phyloP scores from a whole-genome alignment of 139 green algal species.

The Astrephomene gubernaculifera region DNA sequence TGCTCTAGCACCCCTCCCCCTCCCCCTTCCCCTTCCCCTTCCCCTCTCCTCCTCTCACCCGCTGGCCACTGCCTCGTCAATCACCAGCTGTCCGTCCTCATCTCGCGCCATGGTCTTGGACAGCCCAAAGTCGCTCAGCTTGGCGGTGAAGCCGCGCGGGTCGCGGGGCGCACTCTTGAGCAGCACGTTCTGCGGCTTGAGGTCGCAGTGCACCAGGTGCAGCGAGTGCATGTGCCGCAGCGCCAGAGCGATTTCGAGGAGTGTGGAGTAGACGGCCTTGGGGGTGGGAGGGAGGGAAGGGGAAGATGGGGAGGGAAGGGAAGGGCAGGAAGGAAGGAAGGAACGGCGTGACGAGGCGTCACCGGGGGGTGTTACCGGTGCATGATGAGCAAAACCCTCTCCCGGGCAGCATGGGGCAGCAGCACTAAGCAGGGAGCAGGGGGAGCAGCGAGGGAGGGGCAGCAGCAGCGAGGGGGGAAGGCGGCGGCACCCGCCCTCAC shows the following conservation, averaged over 20 bases:
- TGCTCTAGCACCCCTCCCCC: not conserved
- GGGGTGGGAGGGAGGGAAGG: not conserved
- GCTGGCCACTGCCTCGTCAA: slow-evolving; percentile 32
- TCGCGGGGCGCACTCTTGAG: slow-evolving; percentile 19
- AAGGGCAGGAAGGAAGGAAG: not conserved
- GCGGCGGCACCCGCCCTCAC: not conserved
- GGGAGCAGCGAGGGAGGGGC: no score
- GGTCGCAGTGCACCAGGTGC: slow-evolving; percentile 25
- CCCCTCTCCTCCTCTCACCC: not conserved
- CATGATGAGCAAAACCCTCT: no score
- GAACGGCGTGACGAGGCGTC: no score
- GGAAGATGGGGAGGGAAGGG: not conserved
- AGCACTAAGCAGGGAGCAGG: no score
- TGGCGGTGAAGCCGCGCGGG: slow-evolving; percentile 31
- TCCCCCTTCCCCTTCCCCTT: not conserved
- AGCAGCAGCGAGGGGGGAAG: not conserved
- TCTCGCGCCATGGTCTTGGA: slow-evolving; percentile 32
- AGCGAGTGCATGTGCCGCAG: slow-evolving; percentile 34
- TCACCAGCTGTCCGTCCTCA: slow-evolving; percentile 30
- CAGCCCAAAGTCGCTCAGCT: slow-evolving; percentile 34
- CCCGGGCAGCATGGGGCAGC: no score
- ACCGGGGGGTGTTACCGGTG: no score
- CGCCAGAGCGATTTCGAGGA: slow-evolving; percentile 6
- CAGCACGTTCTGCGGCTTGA: slow-evolving; percentile 38
- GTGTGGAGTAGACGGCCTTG: not conserved